Evolutionary conservation across 257 asterid species (phyloP).

Genomic region (Vinca minor): DNA sequence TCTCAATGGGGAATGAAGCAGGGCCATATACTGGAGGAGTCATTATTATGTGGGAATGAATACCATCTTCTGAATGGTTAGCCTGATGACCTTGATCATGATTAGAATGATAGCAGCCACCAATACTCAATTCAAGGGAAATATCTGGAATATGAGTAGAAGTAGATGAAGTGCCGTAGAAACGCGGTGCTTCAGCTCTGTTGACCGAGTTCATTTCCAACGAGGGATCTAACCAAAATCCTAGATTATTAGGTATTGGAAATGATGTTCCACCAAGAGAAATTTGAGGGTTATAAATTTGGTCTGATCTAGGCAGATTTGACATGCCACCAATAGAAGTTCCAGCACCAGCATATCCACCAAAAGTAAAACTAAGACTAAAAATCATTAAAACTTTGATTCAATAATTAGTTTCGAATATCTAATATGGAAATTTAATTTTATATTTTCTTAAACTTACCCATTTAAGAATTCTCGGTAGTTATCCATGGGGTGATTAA

Average conservation of each 20-base stretch:
- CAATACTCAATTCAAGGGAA: background rate
- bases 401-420: no score
- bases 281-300: no score
- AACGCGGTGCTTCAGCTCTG: no score
- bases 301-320: no score
- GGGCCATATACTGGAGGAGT: background rate
- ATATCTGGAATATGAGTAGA: background rate
- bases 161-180: background rate
- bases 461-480: background rate
- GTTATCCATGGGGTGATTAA: background rate
- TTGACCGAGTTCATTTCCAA: no score
- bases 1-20: background rate
- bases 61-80: background rate
- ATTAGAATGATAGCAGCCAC: background rate
- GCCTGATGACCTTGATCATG: background rate
- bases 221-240: background rate
- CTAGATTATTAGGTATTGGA: background rate
- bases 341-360: background rate
- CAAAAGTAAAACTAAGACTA: background rate
- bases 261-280: background rate
- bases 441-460: background rate
- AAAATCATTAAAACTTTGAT: no score
- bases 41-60: no score
- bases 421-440: no score
- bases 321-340: no score